Base-by-base conservation (phyloP, 1,284 basidiomycete genomes). In the Fomitopsis betulina region DNA sequence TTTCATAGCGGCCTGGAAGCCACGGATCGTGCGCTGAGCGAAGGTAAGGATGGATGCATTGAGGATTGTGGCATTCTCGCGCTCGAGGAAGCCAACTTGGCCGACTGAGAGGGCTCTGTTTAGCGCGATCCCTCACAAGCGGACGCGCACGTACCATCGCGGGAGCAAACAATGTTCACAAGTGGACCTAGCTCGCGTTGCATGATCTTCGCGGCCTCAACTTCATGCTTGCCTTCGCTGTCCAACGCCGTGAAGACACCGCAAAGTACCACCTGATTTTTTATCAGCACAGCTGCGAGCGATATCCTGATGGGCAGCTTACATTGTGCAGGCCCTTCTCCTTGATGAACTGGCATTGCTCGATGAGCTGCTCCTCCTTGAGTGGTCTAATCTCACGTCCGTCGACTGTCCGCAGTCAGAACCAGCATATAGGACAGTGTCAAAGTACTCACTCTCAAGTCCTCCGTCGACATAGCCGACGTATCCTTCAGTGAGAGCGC, bases 41-140 rank as follows among this genome's bases (percentile, higher is more conserved):
- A 81, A 84, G 5, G 74, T 66, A 8, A 80, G 72, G 54, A 85
- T 79, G 0, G 81, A 81, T 5, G 84, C 82, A 64, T 86, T 86
- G 60, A 86, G 74, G 54, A 86, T 84, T n/a, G 82, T 69, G 0
- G 85, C 84, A 58, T 86, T 86, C 68, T 86, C 85, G 38, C 84
- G 77, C 63, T 85, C 81, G 17, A 86, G 72, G 54, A 85, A 74
- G 52, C 84, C 82, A 54, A 83, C 73, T 59, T 80, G 79, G 9
- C 79, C 81, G 52, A 84, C 81, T 80, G 56, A 2, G 50, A n/a
- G 47, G 47, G 23, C 40, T 19, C 32, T 13, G 35, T 45, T 49
- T 5, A 25, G 43, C 30, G 21, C 21, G 49, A 10, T 17, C 15
- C 1, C 17, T 8, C 23, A 23, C 3, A 13, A n/a, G 33, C 32